Percentiles rank a stretch among this genome's conserved stretches.
Conservation (phyloP, 495 filamentous ascomycete genomes). For the Recurvomyces mirabilis region DNA sequence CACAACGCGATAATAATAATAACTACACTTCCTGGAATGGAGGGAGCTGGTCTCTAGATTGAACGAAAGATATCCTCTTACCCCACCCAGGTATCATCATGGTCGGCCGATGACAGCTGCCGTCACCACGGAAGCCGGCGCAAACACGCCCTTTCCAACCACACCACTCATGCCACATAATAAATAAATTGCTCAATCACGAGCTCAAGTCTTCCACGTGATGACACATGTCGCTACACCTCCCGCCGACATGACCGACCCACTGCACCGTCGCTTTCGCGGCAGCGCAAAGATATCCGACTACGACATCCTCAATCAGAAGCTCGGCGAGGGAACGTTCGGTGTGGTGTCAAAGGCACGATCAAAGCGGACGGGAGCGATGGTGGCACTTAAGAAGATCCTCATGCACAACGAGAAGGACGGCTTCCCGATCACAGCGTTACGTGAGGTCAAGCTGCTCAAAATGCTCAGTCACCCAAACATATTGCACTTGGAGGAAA, state of each 20-base stretch:
- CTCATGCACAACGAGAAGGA: slow-evolving; percentile 80
- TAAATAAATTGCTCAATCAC: no score
- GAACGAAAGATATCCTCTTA: no score
- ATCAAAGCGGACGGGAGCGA: slow-evolving; percentile 55
- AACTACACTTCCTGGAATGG: no score
- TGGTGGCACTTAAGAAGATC: slow-evolving; percentile 91
- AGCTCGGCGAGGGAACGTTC: slow-evolving; percentile 96
- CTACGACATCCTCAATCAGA: slow-evolving; percentile 69
- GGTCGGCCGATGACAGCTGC: background rate
- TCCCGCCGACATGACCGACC: slow-evolving; percentile 23
- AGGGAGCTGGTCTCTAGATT: no score
- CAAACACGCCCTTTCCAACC: background rate
- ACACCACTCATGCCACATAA: background rate
- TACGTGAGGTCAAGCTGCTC: slow-evolving; percentile 87
- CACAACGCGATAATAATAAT: no score
- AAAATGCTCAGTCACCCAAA: slow-evolving; percentile 90
- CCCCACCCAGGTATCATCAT: no score
- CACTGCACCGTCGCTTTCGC: slow-evolving; percentile 44
- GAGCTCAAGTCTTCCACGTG: no score
- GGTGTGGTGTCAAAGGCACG: slow-evolving; percentile 89
- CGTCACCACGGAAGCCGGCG: background rate
- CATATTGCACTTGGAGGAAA: slow-evolving; percentile 78
- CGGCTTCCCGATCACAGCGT: slow-evolving; percentile 68
- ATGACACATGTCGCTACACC: slow-evolving; percentile 32
- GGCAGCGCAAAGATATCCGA: slow-evolving; percentile 82